phyloP scores from a whole-genome alignment of 1,284 basidiomycete genomes.

The Cutaneotrichosporon cavernicola region DNA sequence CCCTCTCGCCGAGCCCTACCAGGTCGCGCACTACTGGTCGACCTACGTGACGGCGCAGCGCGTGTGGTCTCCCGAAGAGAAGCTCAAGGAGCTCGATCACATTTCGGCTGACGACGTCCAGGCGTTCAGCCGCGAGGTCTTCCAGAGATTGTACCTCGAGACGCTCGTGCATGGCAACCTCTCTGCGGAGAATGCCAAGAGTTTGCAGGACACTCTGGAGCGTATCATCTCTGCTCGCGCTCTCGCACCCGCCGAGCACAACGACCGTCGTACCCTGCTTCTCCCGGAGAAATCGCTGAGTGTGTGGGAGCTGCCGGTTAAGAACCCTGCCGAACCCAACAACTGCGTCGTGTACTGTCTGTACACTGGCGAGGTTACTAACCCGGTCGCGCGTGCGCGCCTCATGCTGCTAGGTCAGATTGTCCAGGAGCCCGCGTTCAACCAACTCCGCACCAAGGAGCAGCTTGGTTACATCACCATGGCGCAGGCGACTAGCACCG shows the following conservation, averaged over 20 bases:
- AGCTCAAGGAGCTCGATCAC: constrained; percentile 69
- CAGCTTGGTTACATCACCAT: constrained; percentile 91
- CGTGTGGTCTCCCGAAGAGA: constrained; percentile 78
- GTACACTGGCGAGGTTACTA: constrained; percentile 60
- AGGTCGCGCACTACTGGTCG: constrained; percentile 74
- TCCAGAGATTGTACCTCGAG: constrained; percentile 69
- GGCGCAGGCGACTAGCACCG: constrained; percentile 63
- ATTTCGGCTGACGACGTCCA: constrained; percentile 72
- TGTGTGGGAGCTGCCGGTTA: constrained; percentile 68
- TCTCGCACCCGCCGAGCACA: constrained; percentile 60
- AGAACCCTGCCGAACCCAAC: constrained; percentile 85
- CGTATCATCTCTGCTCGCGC: constrained; percentile 63
- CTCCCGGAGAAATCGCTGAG: constrained; percentile 69
- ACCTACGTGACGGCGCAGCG: constrained; percentile 68
- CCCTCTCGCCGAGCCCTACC: constrained; percentile 78
- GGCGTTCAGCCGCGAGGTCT: constrained; percentile 63
- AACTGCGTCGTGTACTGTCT: constrained; percentile 76
- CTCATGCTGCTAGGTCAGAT: constrained; percentile 64
- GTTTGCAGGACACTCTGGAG: constrained; percentile 72
- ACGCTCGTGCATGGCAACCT: constrained; percentile 85
- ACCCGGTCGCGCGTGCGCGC: constrained; percentile 55
- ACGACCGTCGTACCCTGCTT: constrained; percentile 63
- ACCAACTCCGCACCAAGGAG: constrained; percentile 90
- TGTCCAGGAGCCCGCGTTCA: constrained; percentile 86
- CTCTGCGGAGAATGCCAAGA: constrained; percentile 72